Evolutionary conservation across 2,329 filamentous ascomycete genomes (phyloP), one percentile per base, ranked within the genome.

Genomic region (Cercospora sojina): DNA sequence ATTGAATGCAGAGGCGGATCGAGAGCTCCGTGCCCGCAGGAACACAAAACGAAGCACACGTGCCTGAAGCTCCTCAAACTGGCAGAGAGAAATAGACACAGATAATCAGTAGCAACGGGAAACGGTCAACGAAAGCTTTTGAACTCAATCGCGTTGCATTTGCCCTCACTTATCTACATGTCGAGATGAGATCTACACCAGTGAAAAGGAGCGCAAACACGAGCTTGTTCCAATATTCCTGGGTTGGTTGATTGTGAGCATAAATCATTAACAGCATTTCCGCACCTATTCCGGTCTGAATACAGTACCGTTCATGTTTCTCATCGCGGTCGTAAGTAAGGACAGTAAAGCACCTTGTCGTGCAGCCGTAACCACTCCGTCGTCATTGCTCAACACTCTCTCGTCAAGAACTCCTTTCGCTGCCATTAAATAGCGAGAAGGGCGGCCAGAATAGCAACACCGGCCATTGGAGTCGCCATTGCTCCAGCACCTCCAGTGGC

Each of bases 381-480:
- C 20, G 12, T 51, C 47, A 23, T 13, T 8, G 1, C 47, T 27
- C 20, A 38, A n/a, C 13, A 13, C 10, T 25, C 18, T 27, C 47
- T 27, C 47, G 23, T 27, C 0, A 0, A 8, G n/a, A 1, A 0
- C 47, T 8, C 13, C 10, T 3, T 13, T 25, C 47, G 12, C 23
- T 51, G 23, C 23, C 23, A 12, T 35, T 13, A 56, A 20, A 56
- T n/a, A 27, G 58, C 58, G n/a, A 60, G 23, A 23, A 60, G 25
- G 3, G 58, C 58, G 12, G 58, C 58, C 58, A 60, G 25, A 31
- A 60, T 31, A 35, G 58, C 58, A 6, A 47, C 38, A 20, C 58
- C 58, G 16, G 58, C 58, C 35, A 60, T 60, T 12, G 58, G 58
- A 16, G 58, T 60, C 4, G 58, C 58, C 58, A 60, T 60, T 12